A percentile compares a stretch with the other conserved stretches of the same genome.
Evolutionary conservation across 2,329 filamentous ascomycete genomes (phyloP).

Genomic region (Colletotrichum costaricense): DNA sequence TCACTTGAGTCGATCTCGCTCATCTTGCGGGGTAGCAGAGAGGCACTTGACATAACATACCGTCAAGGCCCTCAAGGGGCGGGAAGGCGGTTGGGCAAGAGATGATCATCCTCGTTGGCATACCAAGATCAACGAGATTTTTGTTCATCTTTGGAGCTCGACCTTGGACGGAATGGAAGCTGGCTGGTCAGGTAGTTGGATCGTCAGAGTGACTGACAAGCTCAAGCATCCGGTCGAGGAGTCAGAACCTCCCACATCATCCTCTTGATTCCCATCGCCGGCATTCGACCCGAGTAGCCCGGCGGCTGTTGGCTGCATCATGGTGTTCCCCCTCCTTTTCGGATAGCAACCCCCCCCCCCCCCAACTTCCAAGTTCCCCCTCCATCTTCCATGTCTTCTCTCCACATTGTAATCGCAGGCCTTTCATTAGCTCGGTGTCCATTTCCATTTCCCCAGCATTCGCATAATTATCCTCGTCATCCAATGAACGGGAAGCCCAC

Average conservation of each 20-base stretch:
- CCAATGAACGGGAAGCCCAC: slow-evolving; percentile 17
- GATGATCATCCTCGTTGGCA: background rate
- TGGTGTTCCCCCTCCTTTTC: background rate
- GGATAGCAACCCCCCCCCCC: background rate
- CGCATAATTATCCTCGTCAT: slow-evolving; percentile 24
- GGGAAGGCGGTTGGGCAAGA: background rate
- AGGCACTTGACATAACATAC: background rate
- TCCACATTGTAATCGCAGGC: slow-evolving; percentile 29
- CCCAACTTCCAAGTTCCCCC: background rate
- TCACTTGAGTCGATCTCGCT: slow-evolving; percentile 23
- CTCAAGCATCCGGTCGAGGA: background rate
- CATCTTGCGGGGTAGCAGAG: slow-evolving; percentile 26
- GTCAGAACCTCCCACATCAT: background rate
- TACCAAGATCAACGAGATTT: background rate
- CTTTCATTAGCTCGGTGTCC: slow-evolving; percentile 34
- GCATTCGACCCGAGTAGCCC: slow-evolving; percentile 23
- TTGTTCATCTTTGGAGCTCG: background rate
- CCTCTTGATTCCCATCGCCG: background rate
- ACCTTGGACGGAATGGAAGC: background rate
- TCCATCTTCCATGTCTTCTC: slow-evolving; percentile 10
- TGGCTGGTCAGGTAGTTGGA: slow-evolving; percentile 2
- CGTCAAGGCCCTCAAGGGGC: background rate
- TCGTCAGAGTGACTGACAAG: slow-evolving; percentile 1
- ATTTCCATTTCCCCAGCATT: slow-evolving; percentile 36
- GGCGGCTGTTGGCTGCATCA: slow-evolving; percentile 13